Percentiles rank a stretch among this genome's conserved stretches.
Conservation (phyloP, 306 rosid species). For the Casuarina glauca region DNA sequence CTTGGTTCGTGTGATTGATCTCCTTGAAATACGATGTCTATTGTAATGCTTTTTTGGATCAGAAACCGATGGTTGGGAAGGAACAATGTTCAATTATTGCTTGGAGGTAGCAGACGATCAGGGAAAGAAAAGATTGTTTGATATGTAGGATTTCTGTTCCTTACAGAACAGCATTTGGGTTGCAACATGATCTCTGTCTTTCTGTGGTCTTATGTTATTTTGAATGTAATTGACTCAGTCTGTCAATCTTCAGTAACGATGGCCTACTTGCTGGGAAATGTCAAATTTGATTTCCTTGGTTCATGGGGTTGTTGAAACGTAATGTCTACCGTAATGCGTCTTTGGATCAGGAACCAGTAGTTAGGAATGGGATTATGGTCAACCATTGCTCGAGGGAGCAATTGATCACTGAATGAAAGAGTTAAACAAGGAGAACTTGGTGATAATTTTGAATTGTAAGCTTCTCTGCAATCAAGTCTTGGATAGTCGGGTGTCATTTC, state of each 20-base stretch:
- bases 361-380: slow-evolving; percentile 1
- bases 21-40: slow-evolving; percentile 8
- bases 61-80: background rate
- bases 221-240: slow-evolving; percentile 16
- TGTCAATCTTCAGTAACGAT: slow-evolving; percentile 16
- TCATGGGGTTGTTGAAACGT: slow-evolving; percentile 22
- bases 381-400: background rate
- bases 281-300: slow-evolving; percentile 26
- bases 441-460: background rate
- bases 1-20: slow-evolving; percentile 26
- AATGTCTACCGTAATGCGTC: background rate
- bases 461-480: background rate
- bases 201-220: slow-evolving; percentile 12
- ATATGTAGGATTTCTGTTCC: slow-evolving; percentile 2
- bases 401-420: background rate
- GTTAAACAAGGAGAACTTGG: background rate
- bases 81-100: slow-evolving; percentile 3
- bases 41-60: background rate
- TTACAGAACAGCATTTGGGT: slow-evolving; percentile 13
- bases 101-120: background rate
- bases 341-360: background rate
- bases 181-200: slow-evolving; percentile 21
- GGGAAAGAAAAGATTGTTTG: background rate
- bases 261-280: slow-evolving; percentile 23
- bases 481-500: background rate